A percentile compares a stretch with the other conserved stretches of the same genome.
Conservation (phyloP, 108 stramenopile species). For the Skeletonema costatum region DNA sequence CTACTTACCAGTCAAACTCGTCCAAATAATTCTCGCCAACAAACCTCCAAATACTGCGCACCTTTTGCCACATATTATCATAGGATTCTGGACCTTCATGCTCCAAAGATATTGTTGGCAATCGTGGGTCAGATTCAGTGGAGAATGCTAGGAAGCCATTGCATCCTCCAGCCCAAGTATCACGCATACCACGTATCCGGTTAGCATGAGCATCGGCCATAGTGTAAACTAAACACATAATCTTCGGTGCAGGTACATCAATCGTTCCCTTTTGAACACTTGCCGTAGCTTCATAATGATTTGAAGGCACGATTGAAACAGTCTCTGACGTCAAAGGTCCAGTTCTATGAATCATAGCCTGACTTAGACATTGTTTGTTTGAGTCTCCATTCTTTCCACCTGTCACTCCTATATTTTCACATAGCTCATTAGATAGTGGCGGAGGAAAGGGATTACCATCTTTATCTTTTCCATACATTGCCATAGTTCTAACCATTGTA, state of each 20-base stretch:
- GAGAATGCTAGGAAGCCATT: slow-evolving; percentile 92
- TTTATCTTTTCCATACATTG: slow-evolving; percentile 53
- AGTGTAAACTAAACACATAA: slow-evolving; percentile 82
- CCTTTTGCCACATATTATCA: slow-evolving; percentile 90
- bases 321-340: slow-evolving; percentile 41
- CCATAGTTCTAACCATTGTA: slow-evolving; percentile 68
- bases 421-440: slow-evolving; percentile 57
- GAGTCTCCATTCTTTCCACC: slow-evolving; percentile 43
- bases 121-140: slow-evolving; percentile 58
- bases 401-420: slow-evolving; percentile 54
- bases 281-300: slow-evolving; percentile 32
- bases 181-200: slow-evolving; percentile 61
- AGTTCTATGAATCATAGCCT: slow-evolving; percentile 35
- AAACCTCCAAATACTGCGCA: slow-evolving; percentile 83
- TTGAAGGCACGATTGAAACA: slow-evolving; percentile 38
- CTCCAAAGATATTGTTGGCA: slow-evolving; percentile 56
- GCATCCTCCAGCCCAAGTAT: slow-evolving; percentile 77
- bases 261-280: slow-evolving; percentile 10
- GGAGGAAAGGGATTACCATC: slow-evolving; percentile 78
- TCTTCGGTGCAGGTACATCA: slow-evolving; percentile 43
- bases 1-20: slow-evolving; percentile 73
- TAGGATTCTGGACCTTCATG: slow-evolving; percentile 73
- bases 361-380: slow-evolving; percentile 45
- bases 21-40: slow-evolving; percentile 81
- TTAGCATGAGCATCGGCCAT: slow-evolving; percentile 65